phyloP scores from a whole-genome alignment of 1,284 basidiomycete species.

The Amylostereum areolatum region DNA sequence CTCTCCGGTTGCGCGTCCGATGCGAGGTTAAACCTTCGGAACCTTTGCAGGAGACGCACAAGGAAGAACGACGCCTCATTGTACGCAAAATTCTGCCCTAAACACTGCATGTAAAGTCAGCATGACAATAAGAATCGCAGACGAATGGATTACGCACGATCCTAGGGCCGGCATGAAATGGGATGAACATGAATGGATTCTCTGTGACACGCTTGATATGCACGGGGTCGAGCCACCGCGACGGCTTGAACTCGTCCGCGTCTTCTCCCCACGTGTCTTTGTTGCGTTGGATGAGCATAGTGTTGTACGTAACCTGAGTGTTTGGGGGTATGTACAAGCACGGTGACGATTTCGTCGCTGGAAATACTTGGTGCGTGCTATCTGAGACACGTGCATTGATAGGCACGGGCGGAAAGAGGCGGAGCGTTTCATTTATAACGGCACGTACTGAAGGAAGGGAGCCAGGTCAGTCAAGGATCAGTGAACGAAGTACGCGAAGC shows the following conservation, averaged over 20 bases:
- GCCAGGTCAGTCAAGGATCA: too few relatives aligned
- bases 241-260: slow-evolving; percentile 57
- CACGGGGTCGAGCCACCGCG: slow-evolving; percentile 46
- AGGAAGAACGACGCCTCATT: slow-evolving; percentile 64
- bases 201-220: slow-evolving; percentile 36
- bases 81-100: slow-evolving; percentile 64
- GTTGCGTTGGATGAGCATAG: slow-evolving; percentile 52
- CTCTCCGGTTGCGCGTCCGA: slow-evolving; percentile 48
- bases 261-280: slow-evolving; percentile 53
- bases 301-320: slow-evolving; percentile 47
- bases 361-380: slow-evolving; percentile 14
- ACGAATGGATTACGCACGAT: slow-evolving; percentile 25
- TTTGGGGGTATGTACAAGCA: slow-evolving; percentile 47
- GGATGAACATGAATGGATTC: slow-evolving; percentile 56
- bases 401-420: slow-evolving; percentile 62
- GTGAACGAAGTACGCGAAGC: too few relatives aligned
- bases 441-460: slow-evolving; percentile 42
- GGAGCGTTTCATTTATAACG: slow-evolving; percentile 58
- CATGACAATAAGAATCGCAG: slow-evolving; percentile 17
- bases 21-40: slow-evolving; percentile 46
- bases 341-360: slow-evolving; percentile 41
- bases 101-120: slow-evolving; percentile 33
- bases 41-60: slow-evolving; percentile 54
- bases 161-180: slow-evolving; percentile 56
- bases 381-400: slow-evolving; percentile 40